Base-by-base conservation (phyloP, 1,139 yeast species). In the Zygotorulaspora mrakii region DNA sequence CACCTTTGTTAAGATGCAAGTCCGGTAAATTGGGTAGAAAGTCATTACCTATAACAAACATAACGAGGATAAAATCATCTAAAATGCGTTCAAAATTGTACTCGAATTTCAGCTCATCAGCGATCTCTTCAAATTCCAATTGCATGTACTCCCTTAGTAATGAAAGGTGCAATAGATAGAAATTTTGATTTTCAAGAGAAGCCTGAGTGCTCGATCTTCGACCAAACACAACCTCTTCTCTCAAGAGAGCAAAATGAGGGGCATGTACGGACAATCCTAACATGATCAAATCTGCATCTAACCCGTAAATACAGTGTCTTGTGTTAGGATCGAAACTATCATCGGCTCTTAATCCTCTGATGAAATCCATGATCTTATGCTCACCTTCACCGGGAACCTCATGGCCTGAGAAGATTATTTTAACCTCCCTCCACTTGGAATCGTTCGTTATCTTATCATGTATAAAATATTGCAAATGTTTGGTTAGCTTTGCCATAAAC, bases 361-460 rank as follows among this genome's bases (percentile, higher is more conserved):
- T 87, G 58, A 80, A 94, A 55, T 86, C 87, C 98, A 91, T 91
- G 54, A 91, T 87, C 63, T 91, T 91, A 68, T 91, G 98, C 68
- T 94, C 98, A 62, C 99, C 99, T 72, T 94, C 98, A 49, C 99
- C 99, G 3, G 99, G 99, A n/a, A 88, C 97, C 52, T 91, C 91
- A 50, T 94, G 96, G 39, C 95, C 99, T 42, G 95, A 84, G 48
- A 94, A 77, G 27, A 94, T 76, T 42, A 94, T 80, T 52, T 88
- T 77, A 49, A 87, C 71, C 46, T 81, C 76, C 51, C 87, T 84
- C 98, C 98, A 94, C 40, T 83, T 87, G 4, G 95, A 78, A 57
- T 94, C 98, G 33, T 82, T 80, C 29, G 94, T 79, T 37, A 91
- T 79, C 64, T 94, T 94, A 61, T 86, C 87, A 52, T 89, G 91